Conservation (phyloP, 2,329 filamentous ascomycete species). For the Davidsoniella eucalypti region DNA sequence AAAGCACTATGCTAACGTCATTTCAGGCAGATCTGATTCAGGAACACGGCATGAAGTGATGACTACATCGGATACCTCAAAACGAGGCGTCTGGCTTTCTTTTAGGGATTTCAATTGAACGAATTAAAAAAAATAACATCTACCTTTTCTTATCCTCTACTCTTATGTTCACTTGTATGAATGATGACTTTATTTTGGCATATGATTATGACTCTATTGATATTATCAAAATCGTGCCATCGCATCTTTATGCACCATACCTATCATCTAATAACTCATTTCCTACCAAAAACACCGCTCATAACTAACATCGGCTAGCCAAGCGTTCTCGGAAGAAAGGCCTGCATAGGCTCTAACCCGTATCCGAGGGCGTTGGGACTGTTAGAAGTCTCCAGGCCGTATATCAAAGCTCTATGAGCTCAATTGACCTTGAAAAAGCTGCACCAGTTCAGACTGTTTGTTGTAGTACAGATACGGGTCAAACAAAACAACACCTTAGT, state of each 20-base stretch:
- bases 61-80: conserved; percentile 13
- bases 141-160: conserved; percentile 6
- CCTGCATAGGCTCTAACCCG: conserved; percentile 19
- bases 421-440: conserved; percentile 42
- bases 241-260: too few species aligned
- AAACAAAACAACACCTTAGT: conserved; percentile 25
- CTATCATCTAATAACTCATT: too few species aligned
- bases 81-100: conserved; percentile 12
- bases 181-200: too few species aligned
- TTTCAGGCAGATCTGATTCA: conserved; percentile 12
- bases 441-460: conserved; percentile 35
- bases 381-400: conserved; percentile 41
- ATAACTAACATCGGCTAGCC: conserved; percentile 29
- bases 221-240: too few species aligned
- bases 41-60: conserved; percentile 12
- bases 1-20: conserved; percentile 7
- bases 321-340: conserved; percentile 35
- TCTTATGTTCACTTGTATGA: background rate
- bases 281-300: too few species aligned
- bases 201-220: too few species aligned
- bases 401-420: conserved; percentile 24
- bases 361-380: conserved; percentile 39
- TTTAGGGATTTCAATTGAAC: conserved; percentile 13
- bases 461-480: conserved; percentile 52
- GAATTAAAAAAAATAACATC: conserved; percentile 12